Percentiles rank a stretch among this genome's conserved stretches.
Evolutionary conservation across 2,329 filamentous ascomycete species (phyloP).

Genomic region (Pseudogymnoascus sp.): DNA sequence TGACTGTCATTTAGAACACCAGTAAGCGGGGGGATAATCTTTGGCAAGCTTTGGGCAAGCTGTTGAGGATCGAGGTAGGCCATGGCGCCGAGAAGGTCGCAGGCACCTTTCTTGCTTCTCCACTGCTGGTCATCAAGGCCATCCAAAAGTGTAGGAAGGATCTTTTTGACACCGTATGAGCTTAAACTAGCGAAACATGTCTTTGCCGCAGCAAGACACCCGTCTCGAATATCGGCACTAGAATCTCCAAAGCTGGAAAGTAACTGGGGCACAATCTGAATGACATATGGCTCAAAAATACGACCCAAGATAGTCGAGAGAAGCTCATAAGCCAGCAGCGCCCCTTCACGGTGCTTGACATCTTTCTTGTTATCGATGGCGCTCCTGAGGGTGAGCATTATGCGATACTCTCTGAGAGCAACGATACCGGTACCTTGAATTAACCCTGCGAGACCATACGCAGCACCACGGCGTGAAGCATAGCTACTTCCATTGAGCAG

Average conservation of each 20-base stretch:
- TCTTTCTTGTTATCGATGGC: constrained; percentile 97
- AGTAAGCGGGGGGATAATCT: constrained; percentile 94
- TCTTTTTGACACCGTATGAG: constrained; percentile 92
- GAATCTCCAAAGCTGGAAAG: constrained; percentile 83
- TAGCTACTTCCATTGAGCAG: constrained; percentile 87
- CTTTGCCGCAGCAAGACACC: constrained; percentile 87
- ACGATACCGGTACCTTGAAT: constrained; percentile 81
- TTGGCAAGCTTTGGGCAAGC: constrained; percentile 81
- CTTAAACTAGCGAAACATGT: constrained; percentile 89
- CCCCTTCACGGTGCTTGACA: constrained; percentile 77
- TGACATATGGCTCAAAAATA: constrained; percentile 92
- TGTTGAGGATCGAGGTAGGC: constrained; percentile 96
- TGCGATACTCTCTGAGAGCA: constrained; percentile 74
- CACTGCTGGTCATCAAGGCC: constrained; percentile 93
- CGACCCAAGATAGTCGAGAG: constrained; percentile 79
- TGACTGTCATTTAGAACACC: constrained; percentile 94
- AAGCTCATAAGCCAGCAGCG: constrained; percentile 84
- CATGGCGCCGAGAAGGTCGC: constrained; percentile 95
- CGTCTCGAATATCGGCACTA: constrained; percentile 83
- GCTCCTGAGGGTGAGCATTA: constrained; percentile 72
- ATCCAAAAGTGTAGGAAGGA: constrained; percentile 82
- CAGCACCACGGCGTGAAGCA: constrained; percentile 84
- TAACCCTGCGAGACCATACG: constrained; percentile 88
- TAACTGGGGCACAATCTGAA: constrained; percentile 88
- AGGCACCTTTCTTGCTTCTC: constrained; percentile 97